phyloP scores from a whole-genome alignment of 257 asterid species.

The Linaria vulgaris region DNA sequence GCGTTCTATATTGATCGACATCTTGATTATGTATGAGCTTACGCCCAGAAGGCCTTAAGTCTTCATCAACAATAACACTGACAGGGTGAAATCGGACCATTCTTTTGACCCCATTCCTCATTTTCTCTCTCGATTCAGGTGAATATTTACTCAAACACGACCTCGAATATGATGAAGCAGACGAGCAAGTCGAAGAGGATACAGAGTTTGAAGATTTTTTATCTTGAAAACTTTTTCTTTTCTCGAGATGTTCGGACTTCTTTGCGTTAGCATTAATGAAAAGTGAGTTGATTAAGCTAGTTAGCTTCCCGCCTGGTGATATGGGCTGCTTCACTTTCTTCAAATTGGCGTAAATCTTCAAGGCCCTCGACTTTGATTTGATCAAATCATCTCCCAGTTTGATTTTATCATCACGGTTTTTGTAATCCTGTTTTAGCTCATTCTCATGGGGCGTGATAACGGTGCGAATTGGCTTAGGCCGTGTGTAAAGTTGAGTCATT shows the following conservation, averaged over 20 bases:
- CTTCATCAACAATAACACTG: slow-evolving; percentile 59
- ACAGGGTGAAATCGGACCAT: slow-evolving; percentile 69
- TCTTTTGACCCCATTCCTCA: slow-evolving; percentile 39
- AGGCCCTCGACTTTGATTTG: slow-evolving; percentile 43
- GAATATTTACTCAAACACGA: slow-evolving; percentile 68
- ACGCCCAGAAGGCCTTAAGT: slow-evolving; percentile 44
- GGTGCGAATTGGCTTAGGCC: slow-evolving; percentile 47
- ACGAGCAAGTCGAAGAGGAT: slow-evolving; percentile 41
- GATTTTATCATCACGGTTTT: slow-evolving; percentile 13
- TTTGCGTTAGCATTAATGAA: slow-evolving; percentile 42
- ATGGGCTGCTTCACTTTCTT: slow-evolving; percentile 56
- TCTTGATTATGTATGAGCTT: slow-evolving; percentile 27
- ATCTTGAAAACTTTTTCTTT: too few relatives aligned
- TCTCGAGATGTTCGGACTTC: slow-evolving; percentile 31
- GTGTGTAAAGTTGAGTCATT: slow-evolving; percentile 36
- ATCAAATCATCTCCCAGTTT: slow-evolving; percentile 34
- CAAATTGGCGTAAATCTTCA: slow-evolving; percentile 46
- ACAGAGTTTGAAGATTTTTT: slow-evolving; percentile 19
- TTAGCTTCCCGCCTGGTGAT: slow-evolving; percentile 52
- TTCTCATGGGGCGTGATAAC: slow-evolving; percentile 17
- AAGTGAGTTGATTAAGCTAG: slow-evolving; percentile 46
- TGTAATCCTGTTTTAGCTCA: not conserved
- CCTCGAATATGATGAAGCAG: slow-evolving; percentile 64
- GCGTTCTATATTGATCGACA: slow-evolving; percentile 22
- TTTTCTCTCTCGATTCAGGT: slow-evolving; percentile 43